Conservation (phyloP, 441 rosid genomes). For the Melastoma candidum region DNA sequence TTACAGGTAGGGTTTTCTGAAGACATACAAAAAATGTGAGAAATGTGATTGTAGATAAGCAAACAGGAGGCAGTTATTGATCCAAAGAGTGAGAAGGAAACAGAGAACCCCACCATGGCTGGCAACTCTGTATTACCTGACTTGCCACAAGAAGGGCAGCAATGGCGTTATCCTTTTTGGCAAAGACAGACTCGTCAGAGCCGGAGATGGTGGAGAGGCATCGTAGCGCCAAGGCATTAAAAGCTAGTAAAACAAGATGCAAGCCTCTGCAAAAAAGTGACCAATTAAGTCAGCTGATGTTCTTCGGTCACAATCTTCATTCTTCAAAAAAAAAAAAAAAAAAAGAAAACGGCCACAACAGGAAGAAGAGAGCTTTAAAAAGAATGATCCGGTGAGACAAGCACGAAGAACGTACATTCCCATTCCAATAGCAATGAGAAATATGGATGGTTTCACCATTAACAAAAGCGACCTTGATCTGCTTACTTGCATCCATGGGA, state of each 20-base stretch:
- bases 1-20: conserved; percentile 85
- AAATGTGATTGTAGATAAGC: conserved; percentile 3
- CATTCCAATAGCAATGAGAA: conserved; percentile 68
- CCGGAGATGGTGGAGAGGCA: conserved; percentile 46
- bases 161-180: conserved; percentile 50
- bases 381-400: neutral
- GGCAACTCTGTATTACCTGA: conserved; percentile 38
- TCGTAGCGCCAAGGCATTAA: conserved; percentile 45
- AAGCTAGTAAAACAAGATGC: conserved; percentile 57
- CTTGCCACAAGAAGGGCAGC: conserved; percentile 78
- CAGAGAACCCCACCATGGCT: conserved; percentile 1
- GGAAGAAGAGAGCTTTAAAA: neutral
- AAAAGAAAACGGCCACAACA: neutral
- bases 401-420: conserved; percentile 53
- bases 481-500: conserved; percentile 96
- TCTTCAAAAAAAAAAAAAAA: neutral
- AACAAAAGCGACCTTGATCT: conserved; percentile 77
- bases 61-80: neutral
- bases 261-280: conserved; percentile 36
- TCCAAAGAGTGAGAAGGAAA: neutral
- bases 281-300: neutral
- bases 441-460: conserved; percentile 62
- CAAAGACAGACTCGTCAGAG: conserved; percentile 36
- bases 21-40: neutral
- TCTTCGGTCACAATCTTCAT: neutral